These are phyloP conservation scores for Neonectria coccinea DNA, from an alignment of 2,329 filamentous ascomycete genomes.

Conservation along the genomic window DNA sequence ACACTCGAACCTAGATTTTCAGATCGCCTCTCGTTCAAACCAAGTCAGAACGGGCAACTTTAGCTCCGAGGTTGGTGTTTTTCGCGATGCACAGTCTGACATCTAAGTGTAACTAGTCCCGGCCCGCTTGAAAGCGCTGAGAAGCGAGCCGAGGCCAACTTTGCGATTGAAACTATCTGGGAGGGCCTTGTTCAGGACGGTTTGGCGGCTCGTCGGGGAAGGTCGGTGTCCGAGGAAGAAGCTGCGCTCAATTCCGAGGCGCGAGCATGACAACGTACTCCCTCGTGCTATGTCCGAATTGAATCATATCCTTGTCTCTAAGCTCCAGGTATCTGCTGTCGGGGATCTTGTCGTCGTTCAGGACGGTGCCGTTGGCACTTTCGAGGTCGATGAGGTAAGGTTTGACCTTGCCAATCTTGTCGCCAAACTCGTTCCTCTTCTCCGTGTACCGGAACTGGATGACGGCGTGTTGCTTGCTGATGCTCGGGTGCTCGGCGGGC, in stretches of 20 bases:
- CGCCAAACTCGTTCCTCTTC: constrained; percentile 87
- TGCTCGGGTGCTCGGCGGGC: constrained; percentile 87
- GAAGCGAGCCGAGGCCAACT: background rate
- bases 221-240: background rate
- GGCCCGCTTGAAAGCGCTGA: background rate
- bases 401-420: constrained; percentile 81
- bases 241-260: constrained; percentile 54
- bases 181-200: background rate
- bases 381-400: constrained; percentile 95
- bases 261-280: constrained; percentile 97
- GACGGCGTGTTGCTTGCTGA: constrained; percentile 95
- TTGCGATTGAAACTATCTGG: background rate
- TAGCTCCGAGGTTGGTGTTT: background rate
- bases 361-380: constrained; percentile 87
- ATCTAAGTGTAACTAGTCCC: background rate
- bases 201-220: background rate
- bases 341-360: constrained; percentile 82
- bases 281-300: constrained; percentile 86
- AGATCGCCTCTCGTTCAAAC: constrained; percentile 13
- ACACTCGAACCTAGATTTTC: constrained; percentile 1
- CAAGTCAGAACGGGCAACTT: background rate
- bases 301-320: constrained; percentile 87
- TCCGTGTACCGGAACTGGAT: constrained; percentile 91
- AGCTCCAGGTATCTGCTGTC: constrained; percentile 86
- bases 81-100: background rate